A percentile compares a stretch with the other conserved stretches of the same genome.
Evolutionary conservation across 768 basidiomycete genomes (phyloP).

Genomic region (Baorangia bicolor): DNA sequence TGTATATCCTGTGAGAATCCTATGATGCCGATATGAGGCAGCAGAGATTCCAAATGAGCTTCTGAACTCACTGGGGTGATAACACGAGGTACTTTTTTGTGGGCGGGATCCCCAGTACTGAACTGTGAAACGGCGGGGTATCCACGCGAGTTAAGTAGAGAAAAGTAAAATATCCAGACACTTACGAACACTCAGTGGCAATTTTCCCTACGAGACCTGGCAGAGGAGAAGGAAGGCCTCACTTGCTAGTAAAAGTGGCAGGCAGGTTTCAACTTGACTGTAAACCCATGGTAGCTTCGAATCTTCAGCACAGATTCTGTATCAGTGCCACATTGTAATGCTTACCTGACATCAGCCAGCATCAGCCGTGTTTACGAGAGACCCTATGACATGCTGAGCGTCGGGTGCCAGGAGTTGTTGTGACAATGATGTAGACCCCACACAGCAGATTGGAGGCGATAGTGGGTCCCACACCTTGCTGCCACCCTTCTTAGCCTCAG

Average conservation of each 20-base stretch:
- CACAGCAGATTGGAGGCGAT: neutral
- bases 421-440: neutral
- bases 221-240: neutral
- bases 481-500: no score
- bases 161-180: neutral
- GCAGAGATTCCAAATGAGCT: neutral
- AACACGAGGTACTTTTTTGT: conserved; percentile 7
- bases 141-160: neutral
- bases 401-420: neutral
- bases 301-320: neutral
- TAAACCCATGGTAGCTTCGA: neutral
- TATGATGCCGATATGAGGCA: neutral
- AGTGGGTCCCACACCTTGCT: neutral
- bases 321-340: neutral
- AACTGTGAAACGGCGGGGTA: neutral
- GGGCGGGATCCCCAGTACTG: conserved; percentile 2
- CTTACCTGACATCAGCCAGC: no score
- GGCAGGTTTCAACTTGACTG: neutral
- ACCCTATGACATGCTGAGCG: neutral
- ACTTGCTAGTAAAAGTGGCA: no score
- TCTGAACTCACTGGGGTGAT: neutral
- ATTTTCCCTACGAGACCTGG: neutral
- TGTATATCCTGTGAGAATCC: conserved; percentile 4
- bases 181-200: neutral
- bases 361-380: neutral